Evolutionary conservation across 2,329 filamentous ascomycete species (phyloP).

Genomic region (Ascochyta viciae-villosae): DNA sequence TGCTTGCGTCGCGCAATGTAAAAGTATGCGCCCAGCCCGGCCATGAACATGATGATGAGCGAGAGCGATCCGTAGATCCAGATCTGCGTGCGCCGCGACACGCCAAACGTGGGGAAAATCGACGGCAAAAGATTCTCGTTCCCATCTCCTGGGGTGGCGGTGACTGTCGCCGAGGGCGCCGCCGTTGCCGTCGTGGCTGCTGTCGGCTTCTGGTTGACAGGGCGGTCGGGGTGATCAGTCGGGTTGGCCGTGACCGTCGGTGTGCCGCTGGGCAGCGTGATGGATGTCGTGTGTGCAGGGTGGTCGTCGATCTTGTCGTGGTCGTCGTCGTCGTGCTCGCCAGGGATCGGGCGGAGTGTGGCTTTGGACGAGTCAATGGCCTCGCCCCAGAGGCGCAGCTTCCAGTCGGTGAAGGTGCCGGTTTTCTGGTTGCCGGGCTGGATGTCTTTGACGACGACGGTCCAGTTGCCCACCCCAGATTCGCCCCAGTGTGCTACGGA

Average conservation of each 20-base stretch:
- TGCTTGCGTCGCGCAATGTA: conserved; percentile 79
- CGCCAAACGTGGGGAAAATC: conserved; percentile 88
- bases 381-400: conserved; percentile 93
- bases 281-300: conserved; percentile 66
- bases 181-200: conserved; percentile 25
- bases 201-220: conserved; percentile 65
- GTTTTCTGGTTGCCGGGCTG: conserved; percentile 72
- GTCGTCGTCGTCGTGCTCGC: conserved; percentile 81
- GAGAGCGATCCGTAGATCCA: conserved; percentile 91
- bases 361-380: conserved; percentile 78
- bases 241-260: conserved; percentile 56
- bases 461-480: conserved; percentile 86
- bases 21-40: conserved; percentile 80
- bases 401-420: conserved; percentile 89
- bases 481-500: conserved; percentile 97
- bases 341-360: conserved; percentile 78
- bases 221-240: conserved; percentile 58
- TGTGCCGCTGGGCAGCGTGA: conserved; percentile 55
- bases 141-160: conserved; percentile 2
- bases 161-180: conserved; percentile 2
- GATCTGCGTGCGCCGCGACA: conserved; percentile 82
- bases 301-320: conserved; percentile 69
- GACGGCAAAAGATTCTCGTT: conserved; percentile 73
- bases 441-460: conserved; percentile 85
- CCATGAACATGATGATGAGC: conserved; percentile 86